A percentile compares a stretch with the other conserved stretches of the same genome.
Evolutionary conservation across 2,329 filamentous ascomycete genomes (phyloP).

Genomic region (Sporothrix pallida): DNA sequence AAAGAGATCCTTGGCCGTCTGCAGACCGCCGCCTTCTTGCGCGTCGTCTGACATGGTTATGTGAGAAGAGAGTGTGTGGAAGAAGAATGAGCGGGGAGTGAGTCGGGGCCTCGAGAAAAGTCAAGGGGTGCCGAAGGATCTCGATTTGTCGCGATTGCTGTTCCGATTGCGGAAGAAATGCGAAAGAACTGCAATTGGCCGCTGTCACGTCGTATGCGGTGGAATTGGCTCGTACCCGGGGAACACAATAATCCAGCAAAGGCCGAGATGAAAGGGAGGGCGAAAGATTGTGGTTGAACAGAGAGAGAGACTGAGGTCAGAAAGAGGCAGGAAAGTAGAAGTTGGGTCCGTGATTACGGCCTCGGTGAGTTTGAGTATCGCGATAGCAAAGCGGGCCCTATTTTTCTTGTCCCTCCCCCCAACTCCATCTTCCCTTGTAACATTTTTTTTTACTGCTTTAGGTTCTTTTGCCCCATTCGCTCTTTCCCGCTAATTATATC

Average conservation of each 20-base stretch:
- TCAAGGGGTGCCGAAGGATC: not conserved
- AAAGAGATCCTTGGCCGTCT: constrained; percentile 86
- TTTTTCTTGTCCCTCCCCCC: not conserved
- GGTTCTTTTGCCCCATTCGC: not conserved
- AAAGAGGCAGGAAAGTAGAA: constrained; percentile 10
- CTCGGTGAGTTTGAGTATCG: not conserved
- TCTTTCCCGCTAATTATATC: constrained; percentile 19
- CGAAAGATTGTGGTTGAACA: not conserved
- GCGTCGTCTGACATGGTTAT: constrained; percentile 31
- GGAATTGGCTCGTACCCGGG: too few relatives aligned
- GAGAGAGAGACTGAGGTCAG: constrained; percentile 8
- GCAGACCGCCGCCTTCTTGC: constrained; percentile 49
- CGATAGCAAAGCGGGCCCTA: not conserved
- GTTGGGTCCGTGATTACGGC: constrained; percentile 6
- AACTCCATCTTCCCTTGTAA: not conserved
- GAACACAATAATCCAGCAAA: not conserved
- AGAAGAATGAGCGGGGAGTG: not conserved
- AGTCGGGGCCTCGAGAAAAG: not conserved
- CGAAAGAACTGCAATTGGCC: not conserved
- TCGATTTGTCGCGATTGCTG: constrained; percentile 10
- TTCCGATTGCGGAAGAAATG: not conserved
- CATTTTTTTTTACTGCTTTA: constrained; percentile 9
- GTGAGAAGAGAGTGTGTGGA: not conserved
- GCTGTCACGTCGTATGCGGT: not conserved
- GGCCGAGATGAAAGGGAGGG: not conserved